Percentiles rank a stretch among this genome's conserved stretches.
Conservation (phyloP, 2,329 filamentous ascomycete species). For the Xylariaceae sp. region DNA sequence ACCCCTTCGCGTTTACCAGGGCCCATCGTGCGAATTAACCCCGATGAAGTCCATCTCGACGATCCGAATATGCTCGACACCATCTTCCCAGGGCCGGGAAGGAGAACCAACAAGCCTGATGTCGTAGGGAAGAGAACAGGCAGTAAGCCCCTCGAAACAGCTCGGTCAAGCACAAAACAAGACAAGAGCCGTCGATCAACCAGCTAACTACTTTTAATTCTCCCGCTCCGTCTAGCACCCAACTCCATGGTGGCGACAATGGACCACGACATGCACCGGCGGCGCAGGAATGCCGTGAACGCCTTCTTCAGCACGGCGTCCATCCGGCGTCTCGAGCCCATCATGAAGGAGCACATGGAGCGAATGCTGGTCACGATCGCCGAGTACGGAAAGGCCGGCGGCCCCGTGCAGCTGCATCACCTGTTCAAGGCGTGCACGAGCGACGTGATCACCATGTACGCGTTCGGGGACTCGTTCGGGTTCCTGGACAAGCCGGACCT, state of each 20-base stretch:
- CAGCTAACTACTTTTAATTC: too few species aligned
- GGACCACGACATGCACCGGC: background rate
- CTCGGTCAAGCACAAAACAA: too few species aligned
- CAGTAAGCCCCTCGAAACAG: too few species aligned
- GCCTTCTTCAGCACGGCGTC: background rate
- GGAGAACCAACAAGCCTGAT: background rate
- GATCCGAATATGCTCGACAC: background rate
- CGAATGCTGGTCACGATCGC: background rate
- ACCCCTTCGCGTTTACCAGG: background rate
- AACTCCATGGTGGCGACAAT: background rate
- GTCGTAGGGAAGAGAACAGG: background rate
- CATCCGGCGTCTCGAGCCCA: background rate
- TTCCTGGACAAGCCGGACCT: background rate
- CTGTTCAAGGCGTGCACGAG: background rate
- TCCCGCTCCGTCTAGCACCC: too few species aligned
- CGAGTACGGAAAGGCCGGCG: background rate
- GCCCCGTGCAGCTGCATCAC: background rate
- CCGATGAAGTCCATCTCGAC: background rate
- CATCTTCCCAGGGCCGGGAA: background rate
- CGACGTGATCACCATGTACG: background rate
- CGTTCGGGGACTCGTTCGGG: background rate
- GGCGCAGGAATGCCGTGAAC: background rate
- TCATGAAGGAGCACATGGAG: background rate
- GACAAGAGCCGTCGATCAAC: too few species aligned
- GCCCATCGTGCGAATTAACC: background rate